phyloP scores from a whole-genome alignment of 83 land plant species.

The Thuja plicata region DNA sequence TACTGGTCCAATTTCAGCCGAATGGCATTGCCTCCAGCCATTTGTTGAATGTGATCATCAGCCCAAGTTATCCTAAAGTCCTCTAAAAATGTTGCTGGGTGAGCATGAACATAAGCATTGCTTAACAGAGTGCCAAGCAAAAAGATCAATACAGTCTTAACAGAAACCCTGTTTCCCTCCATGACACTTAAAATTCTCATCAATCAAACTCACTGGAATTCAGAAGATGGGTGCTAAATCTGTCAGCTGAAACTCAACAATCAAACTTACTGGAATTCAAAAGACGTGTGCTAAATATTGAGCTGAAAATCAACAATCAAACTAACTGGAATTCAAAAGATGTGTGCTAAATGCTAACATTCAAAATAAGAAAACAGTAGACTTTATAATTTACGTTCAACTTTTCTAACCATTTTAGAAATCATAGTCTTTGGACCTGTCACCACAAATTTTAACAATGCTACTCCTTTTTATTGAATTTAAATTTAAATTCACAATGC shows the following conservation, averaged over 20 bases:
- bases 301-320: no score
- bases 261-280: no score
- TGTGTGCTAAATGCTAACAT: no score
- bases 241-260: background rate
- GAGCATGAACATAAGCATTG: conserved; percentile 11
- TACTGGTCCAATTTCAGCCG: conserved; percentile 47
- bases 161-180: background rate
- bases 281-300: no score
- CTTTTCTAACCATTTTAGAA: no score
- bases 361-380: no score
- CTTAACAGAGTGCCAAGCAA: background rate
- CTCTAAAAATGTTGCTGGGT: conserved; percentile 45
- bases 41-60: conserved; percentile 36
- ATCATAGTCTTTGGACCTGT: no score
- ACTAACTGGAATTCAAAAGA: no score
- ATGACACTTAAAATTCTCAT: background rate
- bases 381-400: no score
- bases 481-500: no score
- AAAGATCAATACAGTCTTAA: background rate
- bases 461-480: no score
- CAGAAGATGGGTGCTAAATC: background rate
- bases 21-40: conserved; percentile 39
- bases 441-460: no score
- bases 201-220: background rate
- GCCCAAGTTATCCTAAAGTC: conserved; percentile 58